phyloP scores from a whole-genome alignment of 2,329 filamentous ascomycete genomes.

The Epichloe glyceriae region DNA sequence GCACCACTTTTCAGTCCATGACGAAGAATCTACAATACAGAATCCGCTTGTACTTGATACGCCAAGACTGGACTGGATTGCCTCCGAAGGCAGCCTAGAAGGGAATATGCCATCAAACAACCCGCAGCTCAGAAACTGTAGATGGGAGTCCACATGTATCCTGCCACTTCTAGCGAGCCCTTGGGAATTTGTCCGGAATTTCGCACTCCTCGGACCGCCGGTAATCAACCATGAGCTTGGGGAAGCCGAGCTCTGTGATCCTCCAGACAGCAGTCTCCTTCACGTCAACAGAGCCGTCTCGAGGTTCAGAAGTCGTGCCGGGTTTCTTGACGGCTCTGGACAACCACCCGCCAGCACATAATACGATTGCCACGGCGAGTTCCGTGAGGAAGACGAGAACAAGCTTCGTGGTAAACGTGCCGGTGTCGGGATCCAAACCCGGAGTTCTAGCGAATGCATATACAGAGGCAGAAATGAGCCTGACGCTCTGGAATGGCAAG shows the following conservation, averaged over 20 bases:
- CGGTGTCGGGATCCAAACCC: not conserved
- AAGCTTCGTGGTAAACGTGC: not conserved
- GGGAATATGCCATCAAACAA: too few species aligned
- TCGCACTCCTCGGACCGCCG: too few species aligned
- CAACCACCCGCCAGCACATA: not conserved
- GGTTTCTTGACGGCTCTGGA: not conserved
- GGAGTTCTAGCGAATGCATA: not conserved
- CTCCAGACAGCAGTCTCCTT: not conserved
- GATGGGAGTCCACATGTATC: too few species aligned
- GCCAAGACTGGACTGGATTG: too few species aligned
- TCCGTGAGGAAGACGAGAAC: not conserved
- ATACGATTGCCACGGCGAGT: not conserved
- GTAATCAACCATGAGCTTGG: too few species aligned
- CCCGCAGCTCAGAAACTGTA: too few species aligned
- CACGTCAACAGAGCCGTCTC: not conserved
- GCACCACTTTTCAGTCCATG: too few species aligned
- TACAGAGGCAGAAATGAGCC: not conserved
- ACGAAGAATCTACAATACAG: too few species aligned
- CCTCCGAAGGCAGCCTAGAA: too few species aligned
- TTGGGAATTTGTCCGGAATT: too few species aligned
- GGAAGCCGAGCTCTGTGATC: not conserved
- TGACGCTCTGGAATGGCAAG: not conserved
- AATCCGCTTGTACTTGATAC: too few species aligned
- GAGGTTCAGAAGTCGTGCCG: not conserved
- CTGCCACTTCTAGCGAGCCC: too few species aligned